Percentiles rank a stretch among this genome's conserved stretches.
These are phyloP conservation scores for Brassica rapa DNA, from an alignment of 345 rosid species.

Conservation along the genomic window DNA sequence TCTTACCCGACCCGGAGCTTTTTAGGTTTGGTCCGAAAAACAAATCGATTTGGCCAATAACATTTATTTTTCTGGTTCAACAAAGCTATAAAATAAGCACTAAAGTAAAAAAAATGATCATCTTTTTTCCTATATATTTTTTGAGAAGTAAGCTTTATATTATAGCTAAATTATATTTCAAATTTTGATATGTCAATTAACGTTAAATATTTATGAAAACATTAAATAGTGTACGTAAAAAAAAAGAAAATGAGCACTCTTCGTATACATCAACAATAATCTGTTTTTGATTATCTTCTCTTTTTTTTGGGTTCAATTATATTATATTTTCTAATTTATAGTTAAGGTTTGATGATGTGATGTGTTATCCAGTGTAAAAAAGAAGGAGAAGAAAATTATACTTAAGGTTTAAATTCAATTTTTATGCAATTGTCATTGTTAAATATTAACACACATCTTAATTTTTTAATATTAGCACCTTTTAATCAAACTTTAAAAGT, in stretches of 20 bases:
- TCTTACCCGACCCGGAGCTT: conserved; percentile 38
- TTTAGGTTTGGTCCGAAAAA: conserved; percentile 29
- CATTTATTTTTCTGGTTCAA: neutral
- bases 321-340: too few species aligned
- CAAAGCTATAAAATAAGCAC: neutral
- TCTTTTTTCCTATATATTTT: neutral
- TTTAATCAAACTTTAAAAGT: neutral
- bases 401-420: too few species aligned
- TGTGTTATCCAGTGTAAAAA: too few species aligned
- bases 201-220: neutral
- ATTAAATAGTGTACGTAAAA: too few species aligned
- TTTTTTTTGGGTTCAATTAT: too few species aligned
- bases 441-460: too few species aligned
- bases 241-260: too few species aligned
- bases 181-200: neutral
- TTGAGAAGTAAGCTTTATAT: neutral
- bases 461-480: neutral
- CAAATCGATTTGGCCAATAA: neutral
- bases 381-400: too few species aligned
- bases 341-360: too few species aligned
- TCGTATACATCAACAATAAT: too few species aligned
- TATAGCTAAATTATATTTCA: neutral
- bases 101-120: neutral
- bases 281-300: too few species aligned
- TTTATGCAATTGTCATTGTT: too few species aligned